Percentiles rank a stretch among this genome's conserved stretches.
These are phyloP conservation scores for Polysphondylium violaceum DNA, from an alignment of 78 protist genomes.

Conservation along the genomic window DNA sequence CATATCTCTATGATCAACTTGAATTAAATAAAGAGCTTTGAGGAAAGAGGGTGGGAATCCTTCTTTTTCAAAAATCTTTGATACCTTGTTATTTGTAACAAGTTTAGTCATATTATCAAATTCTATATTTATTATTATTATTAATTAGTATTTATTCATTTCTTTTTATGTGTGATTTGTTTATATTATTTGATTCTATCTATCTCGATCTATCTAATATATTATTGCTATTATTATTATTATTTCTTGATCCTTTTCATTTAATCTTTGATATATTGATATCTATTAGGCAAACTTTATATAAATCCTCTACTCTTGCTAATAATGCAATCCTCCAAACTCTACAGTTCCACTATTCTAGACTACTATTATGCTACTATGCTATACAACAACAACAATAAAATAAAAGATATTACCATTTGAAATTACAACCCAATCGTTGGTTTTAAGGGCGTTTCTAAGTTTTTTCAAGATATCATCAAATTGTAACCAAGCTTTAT, in stretches of 20 bases:
- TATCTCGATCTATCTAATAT: too few species aligned
- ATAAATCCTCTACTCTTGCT: too few species aligned
- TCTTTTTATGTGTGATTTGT: too few species aligned
- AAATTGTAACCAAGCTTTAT: slow-evolving; percentile 57
- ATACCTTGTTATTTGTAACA: slow-evolving; percentile 10
- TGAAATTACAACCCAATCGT: slow-evolving; percentile 69
- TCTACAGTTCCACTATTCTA: too few species aligned
- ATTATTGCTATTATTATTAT: too few species aligned
- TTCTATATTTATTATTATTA: slow-evolving; percentile 19
- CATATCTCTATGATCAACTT: not conserved
- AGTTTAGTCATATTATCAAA: slow-evolving; percentile 60
- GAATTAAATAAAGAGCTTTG: slow-evolving; percentile 52
- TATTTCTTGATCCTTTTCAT: too few species aligned
- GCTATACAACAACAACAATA: not conserved
- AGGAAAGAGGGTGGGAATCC: slow-evolving; percentile 75
- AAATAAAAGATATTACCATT: not conserved
- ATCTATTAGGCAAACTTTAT: too few species aligned
- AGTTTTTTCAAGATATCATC: slow-evolving; percentile 32
- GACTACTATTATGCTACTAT: not conserved
- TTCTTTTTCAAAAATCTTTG: slow-evolving; percentile 31
- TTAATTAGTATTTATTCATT: not conserved
- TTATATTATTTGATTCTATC: too few species aligned
- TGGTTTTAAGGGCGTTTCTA: slow-evolving; percentile 59
- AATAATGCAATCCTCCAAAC: too few species aligned
- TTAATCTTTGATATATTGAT: too few species aligned